Evolutionary conservation across 1,284 basidiomycete genomes (phyloP), one percentile per base, ranked within the genome.

Genomic region (Ceratobasidium papillatum): DNA sequence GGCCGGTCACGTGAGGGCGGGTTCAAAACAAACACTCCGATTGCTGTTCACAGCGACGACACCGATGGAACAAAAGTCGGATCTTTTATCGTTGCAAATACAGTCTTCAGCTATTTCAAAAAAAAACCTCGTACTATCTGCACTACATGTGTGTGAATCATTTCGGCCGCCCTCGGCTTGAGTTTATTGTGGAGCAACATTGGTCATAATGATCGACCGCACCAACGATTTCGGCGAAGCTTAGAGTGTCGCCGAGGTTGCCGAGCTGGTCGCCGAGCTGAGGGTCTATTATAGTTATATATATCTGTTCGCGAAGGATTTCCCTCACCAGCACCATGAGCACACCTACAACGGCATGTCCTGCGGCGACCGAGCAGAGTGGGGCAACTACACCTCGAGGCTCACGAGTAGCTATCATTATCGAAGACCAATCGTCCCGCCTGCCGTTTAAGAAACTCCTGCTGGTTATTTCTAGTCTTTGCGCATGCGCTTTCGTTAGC

Each of bases 401-500:
- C 25, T 56, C 52, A 27, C 25, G 52, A 12, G 52, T 56, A 1
- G 27, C 52, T 7, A 27, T 56, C 3, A 49, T 56, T 9, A 9
- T 49, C 3, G 12, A 49, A 17, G 47, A 19, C 19, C 47, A 49
- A n/a, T 49, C 47, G 5, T 22, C 12, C 27, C 69, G 69, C 17
- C 34, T 73, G 7, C 69, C 69, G 3, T 73, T 73, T 32, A 73
- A 62, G 51, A 73, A 73, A 30, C 58, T 73, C 19, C 58, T 73
- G 2, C 43, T 73, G 1, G 58, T 73, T 0, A 61, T 73, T 54
- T 32, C 61, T 3, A 73, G 69, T 47, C 45, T 73, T 61, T 73
- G 61, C 34, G 47, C 61, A 22, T 73, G 69, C 41, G 25, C 61
- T 11, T 73, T 63, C 19, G 34, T 73, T 12, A 73, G 69, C 32